Evolutionary conservation across 495 filamentous ascomycete genomes (phyloP).

Genomic region (Xylaria longipes): DNA sequence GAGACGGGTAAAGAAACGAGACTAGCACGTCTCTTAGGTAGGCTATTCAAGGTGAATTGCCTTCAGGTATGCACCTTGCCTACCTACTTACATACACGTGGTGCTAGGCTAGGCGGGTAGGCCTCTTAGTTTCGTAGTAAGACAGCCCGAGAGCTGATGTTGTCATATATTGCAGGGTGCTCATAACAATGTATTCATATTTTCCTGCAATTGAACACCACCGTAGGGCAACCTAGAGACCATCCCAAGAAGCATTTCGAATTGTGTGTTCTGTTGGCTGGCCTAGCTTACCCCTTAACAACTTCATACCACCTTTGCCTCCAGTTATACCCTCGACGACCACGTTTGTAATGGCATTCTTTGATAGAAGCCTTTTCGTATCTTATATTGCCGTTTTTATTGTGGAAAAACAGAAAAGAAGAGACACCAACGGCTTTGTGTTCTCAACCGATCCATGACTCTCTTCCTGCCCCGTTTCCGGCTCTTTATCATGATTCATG

Average conservation of each 20-base stretch:
- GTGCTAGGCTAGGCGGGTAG: neutral
- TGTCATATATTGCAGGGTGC: conserved; percentile 14
- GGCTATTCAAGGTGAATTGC: neutral
- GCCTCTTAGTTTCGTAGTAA: neutral
- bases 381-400: neutral
- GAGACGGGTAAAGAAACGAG: neutral
- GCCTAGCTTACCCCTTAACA: too few relatives aligned
- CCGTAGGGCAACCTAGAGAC: too few relatives aligned
- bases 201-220: too few relatives aligned
- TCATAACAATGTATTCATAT: too few relatives aligned
- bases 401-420: neutral
- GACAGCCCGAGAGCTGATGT: neutral
- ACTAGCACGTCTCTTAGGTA: neutral
- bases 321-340: too few relatives aligned
- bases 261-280: too few relatives aligned
- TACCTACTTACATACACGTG: conserved; percentile 8
- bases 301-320: too few relatives aligned
- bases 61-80: neutral
- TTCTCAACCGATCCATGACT: neutral
- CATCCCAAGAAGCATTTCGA: too few relatives aligned
- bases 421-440: neutral
- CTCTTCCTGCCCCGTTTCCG: neutral
- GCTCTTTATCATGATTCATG: neutral
- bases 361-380: neutral
- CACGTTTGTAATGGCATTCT: neutral